Evolutionary conservation across 2,329 filamentous ascomycete species (phyloP).

Genomic region (Reticulascus tulasneorum): DNA sequence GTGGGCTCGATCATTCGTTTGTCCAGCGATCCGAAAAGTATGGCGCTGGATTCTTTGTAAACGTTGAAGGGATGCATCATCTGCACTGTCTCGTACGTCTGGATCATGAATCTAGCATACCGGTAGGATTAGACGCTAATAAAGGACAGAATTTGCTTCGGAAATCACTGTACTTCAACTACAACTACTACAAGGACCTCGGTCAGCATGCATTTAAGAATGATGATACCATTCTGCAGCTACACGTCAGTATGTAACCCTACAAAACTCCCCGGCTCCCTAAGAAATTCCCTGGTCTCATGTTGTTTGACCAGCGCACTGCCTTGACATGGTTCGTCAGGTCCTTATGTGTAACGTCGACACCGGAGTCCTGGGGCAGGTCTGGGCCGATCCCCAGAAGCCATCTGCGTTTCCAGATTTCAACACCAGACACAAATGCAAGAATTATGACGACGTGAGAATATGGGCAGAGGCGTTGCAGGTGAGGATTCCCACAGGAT

Average conservation of each 20-base stretch:
- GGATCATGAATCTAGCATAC: background rate
- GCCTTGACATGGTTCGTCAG: conserved; percentile 58
- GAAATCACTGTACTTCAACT: conserved; percentile 56
- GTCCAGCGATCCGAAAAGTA: conserved; percentile 52
- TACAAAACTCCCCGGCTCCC: too few relatives aligned
- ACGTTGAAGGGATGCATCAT: conserved; percentile 53
- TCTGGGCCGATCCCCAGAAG: conserved; percentile 48
- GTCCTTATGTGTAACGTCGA: conserved; percentile 61
- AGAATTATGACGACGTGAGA: conserved; percentile 50
- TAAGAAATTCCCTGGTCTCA: too few relatives aligned
- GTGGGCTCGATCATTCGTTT: conserved; percentile 49
- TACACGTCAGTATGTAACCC: conserved; percentile 50
- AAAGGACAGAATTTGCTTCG: conserved; percentile 49
- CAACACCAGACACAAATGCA: conserved; percentile 56
- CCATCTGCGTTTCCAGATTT: conserved; percentile 56
- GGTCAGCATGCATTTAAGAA: conserved; percentile 53
- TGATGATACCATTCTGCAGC: conserved; percentile 47
- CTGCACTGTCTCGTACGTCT: conserved; percentile 52
- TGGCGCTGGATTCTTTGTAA: conserved; percentile 56
- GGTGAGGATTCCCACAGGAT: conserved; percentile 20
- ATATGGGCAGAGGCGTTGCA: conserved; percentile 52
- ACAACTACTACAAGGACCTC: conserved; percentile 49
- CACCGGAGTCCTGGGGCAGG: conserved; percentile 55
- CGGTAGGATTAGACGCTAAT: background rate
- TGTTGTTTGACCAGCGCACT: conserved; percentile 48